Percentiles rank a stretch among this genome's conserved stretches.
These are phyloP conservation scores for Zygosaccharomyces pseudobailii DNA, from an alignment of 1,139 yeast species.

Conservation along the genomic window DNA sequence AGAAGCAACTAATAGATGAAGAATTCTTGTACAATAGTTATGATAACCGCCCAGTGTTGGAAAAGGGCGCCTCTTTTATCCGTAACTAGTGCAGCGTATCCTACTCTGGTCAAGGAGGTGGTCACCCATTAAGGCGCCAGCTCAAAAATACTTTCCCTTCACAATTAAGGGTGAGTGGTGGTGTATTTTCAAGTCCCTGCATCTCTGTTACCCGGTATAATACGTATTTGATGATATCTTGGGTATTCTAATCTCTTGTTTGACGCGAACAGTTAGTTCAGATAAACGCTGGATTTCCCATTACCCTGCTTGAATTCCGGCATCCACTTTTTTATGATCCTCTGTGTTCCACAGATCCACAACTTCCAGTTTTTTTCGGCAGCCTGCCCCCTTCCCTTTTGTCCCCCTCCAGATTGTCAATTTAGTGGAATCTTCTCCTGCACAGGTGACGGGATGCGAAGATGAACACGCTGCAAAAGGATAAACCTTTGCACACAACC, in stretches of 20 bases:
- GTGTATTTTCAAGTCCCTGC: not conserved
- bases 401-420: not conserved
- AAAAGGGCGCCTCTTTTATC: not conserved
- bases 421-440: slow-evolving; percentile 1
- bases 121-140: not conserved
- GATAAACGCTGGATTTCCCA: not conserved
- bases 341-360: not conserved
- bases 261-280: not conserved
- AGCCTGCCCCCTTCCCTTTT: not conserved
- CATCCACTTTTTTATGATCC: not conserved
- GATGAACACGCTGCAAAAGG: slow-evolving; percentile 1
- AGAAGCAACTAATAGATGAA: not conserved
- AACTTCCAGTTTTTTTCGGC: not conserved
- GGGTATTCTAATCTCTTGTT: not conserved
- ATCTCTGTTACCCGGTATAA: not conserved
- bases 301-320: not conserved
- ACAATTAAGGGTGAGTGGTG: not conserved
- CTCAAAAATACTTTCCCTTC: not conserved
- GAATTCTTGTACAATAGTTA: not conserved
- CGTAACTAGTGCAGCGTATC: not conserved
- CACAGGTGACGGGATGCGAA: slow-evolving; percentile 3
- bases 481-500: not conserved
- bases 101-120: not conserved
- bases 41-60: not conserved
- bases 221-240: not conserved